Evolutionary conservation across 2,329 filamentous ascomycete species (phyloP).

Genomic region (Lojkania enalia): DNA sequence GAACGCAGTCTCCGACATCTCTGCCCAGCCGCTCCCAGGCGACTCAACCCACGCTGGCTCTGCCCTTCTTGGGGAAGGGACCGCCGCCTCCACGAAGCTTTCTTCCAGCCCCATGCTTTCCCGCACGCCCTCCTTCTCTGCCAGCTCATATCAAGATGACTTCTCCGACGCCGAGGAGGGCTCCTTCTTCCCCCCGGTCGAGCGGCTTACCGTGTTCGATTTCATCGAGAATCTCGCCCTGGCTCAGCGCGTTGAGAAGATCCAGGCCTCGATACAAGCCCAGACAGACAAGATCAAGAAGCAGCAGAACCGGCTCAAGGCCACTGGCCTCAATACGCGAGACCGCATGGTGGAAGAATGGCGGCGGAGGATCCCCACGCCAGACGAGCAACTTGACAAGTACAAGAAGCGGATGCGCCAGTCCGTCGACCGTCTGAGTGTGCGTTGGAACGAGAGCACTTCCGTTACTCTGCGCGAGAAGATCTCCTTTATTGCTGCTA

Average conservation of each 20-base stretch:
- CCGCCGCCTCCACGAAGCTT: slow-evolving; percentile 46
- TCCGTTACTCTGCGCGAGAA: slow-evolving; percentile 90
- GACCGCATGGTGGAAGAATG: slow-evolving; percentile 92
- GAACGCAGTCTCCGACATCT: slow-evolving; percentile 27
- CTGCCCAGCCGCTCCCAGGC: slow-evolving; percentile 25
- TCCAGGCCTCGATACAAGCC: slow-evolving; percentile 78
- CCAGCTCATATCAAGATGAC: slow-evolving; percentile 77
- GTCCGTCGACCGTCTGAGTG: slow-evolving; percentile 84
- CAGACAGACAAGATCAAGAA: slow-evolving; percentile 84
- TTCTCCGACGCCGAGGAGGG: slow-evolving; percentile 74
- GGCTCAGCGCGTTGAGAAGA: slow-evolving; percentile 85
- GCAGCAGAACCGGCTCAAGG: slow-evolving; percentile 79
- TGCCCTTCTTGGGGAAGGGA: slow-evolving; percentile 48
- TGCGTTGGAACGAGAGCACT: slow-evolving; percentile 86
- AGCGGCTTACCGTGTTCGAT: slow-evolving; percentile 89
- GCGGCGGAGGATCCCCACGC: slow-evolving; percentile 80
- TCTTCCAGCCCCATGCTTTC: slow-evolving; percentile 64
- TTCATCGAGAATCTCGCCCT: slow-evolving; percentile 90
- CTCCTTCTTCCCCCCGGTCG: slow-evolving; percentile 73
- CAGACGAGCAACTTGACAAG: slow-evolving; percentile 89
- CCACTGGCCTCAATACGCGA: slow-evolving; percentile 75
- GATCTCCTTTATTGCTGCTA: slow-evolving; percentile 91
- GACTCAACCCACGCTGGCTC: slow-evolving; percentile 31
- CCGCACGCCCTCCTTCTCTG: slow-evolving; percentile 79
- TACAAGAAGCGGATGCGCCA: slow-evolving; percentile 86